Evolutionary conservation across 2,329 filamentous ascomycete species (phyloP).

Genomic region (Ophiostoma triangulosporum): DNA sequence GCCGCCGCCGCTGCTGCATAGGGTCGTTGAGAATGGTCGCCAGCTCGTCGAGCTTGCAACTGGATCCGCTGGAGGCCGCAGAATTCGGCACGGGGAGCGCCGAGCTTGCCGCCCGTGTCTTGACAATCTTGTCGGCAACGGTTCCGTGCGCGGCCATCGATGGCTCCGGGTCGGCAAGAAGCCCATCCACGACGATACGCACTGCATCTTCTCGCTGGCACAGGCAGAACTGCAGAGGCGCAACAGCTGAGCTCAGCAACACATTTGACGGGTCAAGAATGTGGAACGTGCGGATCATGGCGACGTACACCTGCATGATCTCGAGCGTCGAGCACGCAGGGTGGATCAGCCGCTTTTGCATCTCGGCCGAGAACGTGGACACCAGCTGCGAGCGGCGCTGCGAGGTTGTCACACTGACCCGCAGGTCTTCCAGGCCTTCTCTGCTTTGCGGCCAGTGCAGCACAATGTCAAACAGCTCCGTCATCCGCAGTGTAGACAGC

Average conservation of each 20-base stretch:
- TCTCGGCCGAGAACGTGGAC: slow-evolving; percentile 49
- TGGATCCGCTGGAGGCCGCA: neutral
- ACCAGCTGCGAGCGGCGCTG: slow-evolving; percentile 58
- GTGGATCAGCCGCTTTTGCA: slow-evolving; percentile 56
- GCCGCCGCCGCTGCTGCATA: slow-evolving; percentile 36
- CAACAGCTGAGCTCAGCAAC: slow-evolving; percentile 59
- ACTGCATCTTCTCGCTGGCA: slow-evolving; percentile 64
- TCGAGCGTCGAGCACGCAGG: slow-evolving; percentile 63
- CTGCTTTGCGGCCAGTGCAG: slow-evolving; percentile 59
- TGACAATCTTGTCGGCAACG: slow-evolving; percentile 4
- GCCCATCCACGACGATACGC: slow-evolving; percentile 60
- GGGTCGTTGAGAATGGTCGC: slow-evolving; percentile 52
- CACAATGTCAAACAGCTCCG: slow-evolving; percentile 67
- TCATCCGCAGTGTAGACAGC: slow-evolving; percentile 54
- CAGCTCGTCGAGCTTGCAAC: slow-evolving; percentile 48
- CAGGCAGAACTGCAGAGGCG: slow-evolving; percentile 60
- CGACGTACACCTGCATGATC: slow-evolving; percentile 65
- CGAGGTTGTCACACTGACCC: slow-evolving; percentile 54
- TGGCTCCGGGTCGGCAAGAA: slow-evolving; percentile 49
- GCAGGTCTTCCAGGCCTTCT: slow-evolving; percentile 61
- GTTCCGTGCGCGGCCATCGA: neutral
- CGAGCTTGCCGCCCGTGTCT: neutral
- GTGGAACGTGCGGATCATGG: slow-evolving; percentile 65
- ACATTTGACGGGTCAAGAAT: slow-evolving; percentile 66
- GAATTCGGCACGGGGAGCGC: neutral